Evolutionary conservation across 768 basidiomycete species (phyloP), one percentile per base, ranked within the genome.

Genomic region (Rhodotorula paludigena): DNA sequence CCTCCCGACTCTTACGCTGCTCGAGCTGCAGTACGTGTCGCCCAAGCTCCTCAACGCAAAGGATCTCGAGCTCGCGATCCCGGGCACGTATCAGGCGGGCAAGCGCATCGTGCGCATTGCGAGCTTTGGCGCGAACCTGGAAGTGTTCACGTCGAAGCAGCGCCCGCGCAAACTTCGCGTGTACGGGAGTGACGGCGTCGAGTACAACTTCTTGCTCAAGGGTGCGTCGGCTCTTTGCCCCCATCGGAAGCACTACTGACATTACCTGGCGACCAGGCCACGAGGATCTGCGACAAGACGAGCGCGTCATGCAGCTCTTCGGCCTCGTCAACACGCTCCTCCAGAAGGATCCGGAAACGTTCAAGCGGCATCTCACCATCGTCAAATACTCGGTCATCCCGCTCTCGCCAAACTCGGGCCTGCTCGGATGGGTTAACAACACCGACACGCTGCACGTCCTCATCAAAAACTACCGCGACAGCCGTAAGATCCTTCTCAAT

Each of bases 281-380:
- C 78, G 96, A 99, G 80, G 96, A 99, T 81, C 82, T 99, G 57
- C 92, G 96, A 47, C 96, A 98, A 79, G 96, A 99, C 77, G 96
- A 99, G 75, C 85, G 96, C 69, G 96, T 98, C 63, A 98, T 98
- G 94, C 96, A 99, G 78, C 83, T 98, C 28, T 98, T 98, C 78
- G 89, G 96, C 66, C 86, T 99, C 54, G 89, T 98, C 74, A 99
- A 99, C 79, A 94, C 91, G 0, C 81, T 97, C 4, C 85, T 99
- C 36, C 87, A 89, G 12, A 87, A 91, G 28, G 94, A 99, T 75
- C 89, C 92, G 30, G 86, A 89, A 76, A 92, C 90, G 77, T 98
- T 94, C 84, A 96, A 94, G 81, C 84, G 96, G 42, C 90, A 92
- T 72, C 82, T 99, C 52, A 91, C 92, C 74, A 94, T 98, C 60